These are phyloP conservation scores for Chiua virens DNA, from an alignment of 768 basidiomycete species.

Conservation along the genomic window DNA sequence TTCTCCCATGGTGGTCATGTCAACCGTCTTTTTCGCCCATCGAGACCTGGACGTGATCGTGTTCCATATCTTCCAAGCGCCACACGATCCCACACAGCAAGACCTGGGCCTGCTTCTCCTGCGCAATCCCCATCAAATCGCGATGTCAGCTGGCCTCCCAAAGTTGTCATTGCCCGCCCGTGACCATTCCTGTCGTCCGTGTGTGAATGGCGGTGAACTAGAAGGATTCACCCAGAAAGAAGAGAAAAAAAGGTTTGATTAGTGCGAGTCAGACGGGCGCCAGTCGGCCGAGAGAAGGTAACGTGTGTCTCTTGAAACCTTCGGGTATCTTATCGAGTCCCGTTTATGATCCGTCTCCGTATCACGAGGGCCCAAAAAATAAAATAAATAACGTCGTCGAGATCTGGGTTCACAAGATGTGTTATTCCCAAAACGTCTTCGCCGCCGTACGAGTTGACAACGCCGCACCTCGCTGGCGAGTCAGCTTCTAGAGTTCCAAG, in stretches of 20 bases:
- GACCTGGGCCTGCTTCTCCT: not conserved
- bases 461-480: too few relatives aligned
- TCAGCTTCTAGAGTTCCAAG: not conserved
- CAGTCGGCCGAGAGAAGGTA: too few relatives aligned
- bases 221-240: too few relatives aligned
- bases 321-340: constrained; percentile 18
- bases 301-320: not conserved
- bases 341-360: constrained; percentile 2
- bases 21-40: constrained; percentile 9
- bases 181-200: not conserved
- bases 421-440: constrained; percentile 1
- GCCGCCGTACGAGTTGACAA: too few relatives aligned
- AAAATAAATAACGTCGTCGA: not conserved
- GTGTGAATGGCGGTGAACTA: not conserved
- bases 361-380: not conserved
- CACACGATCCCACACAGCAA: constrained; percentile 7
- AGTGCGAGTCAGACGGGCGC: too few relatives aligned
- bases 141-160: not conserved
- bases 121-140: constrained; percentile 8
- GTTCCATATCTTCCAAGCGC: not conserved
- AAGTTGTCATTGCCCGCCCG: not conserved
- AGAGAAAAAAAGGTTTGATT: too few relatives aligned
- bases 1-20: constrained; percentile 17
- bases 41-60: constrained; percentile 1
- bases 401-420: constrained; percentile 4